Conservation (phyloP, 305 asterid species). For the Fraxinus dipetala region DNA sequence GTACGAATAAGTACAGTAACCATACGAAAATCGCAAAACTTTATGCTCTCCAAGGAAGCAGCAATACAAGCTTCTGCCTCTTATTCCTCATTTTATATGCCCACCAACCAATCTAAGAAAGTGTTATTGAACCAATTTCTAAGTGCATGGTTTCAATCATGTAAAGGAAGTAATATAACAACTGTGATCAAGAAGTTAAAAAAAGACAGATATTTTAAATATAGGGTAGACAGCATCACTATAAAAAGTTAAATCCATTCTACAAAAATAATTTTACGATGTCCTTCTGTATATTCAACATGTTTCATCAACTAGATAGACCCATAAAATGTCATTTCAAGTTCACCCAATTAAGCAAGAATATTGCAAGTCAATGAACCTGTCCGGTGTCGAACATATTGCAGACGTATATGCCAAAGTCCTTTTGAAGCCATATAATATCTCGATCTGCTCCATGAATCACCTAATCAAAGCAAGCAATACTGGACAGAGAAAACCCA, state of each 20-base stretch:
- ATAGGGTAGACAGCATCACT: background rate
- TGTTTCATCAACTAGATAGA: background rate
- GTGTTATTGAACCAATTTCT: background rate
- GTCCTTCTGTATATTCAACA: background rate
- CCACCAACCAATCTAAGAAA: background rate
- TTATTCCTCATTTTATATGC: background rate
- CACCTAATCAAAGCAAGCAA: conserved; percentile 53
- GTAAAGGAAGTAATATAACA: background rate
- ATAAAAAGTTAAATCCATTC: background rate
- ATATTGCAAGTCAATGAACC: conserved; percentile 40
- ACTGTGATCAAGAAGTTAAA: background rate
- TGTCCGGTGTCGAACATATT: conserved; percentile 98
- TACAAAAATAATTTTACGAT: background rate
- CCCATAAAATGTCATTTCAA: background rate
- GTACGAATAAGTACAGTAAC: background rate
- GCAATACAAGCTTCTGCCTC: background rate
- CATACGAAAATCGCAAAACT: background rate
- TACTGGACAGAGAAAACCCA: conserved; percentile 17
- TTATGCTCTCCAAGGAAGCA: background rate
- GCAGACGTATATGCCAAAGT: conserved; percentile 95
- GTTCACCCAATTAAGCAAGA: background rate
- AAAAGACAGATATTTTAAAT: background rate
- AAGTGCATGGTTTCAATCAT: background rate
- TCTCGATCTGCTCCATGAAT: conserved; percentile 96
- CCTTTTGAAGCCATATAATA: conserved; percentile 91